These are phyloP conservation scores for Penicillium sp. DNA, from an alignment of 2,329 filamentous ascomycete species.

Conservation along the genomic window DNA sequence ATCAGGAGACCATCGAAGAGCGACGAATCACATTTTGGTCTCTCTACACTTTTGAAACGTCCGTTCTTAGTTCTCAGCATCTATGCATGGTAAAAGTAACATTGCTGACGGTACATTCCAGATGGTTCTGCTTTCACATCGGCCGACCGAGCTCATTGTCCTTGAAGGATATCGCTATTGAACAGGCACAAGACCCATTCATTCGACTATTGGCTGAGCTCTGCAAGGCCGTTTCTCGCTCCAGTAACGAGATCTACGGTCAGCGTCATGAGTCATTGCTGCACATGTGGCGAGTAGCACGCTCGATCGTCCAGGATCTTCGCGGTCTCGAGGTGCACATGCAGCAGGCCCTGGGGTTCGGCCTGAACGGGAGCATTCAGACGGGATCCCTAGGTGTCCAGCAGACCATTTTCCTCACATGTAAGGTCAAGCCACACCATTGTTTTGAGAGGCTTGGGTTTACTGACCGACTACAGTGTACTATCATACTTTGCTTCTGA, in stretches of 20 bases:
- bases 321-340: constrained; percentile 30
- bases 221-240: constrained; percentile 44
- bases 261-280: constrained; percentile 43
- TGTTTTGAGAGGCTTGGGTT: neutral
- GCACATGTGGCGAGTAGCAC: constrained; percentile 40
- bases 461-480: constrained; percentile 39
- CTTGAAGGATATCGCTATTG: constrained; percentile 40
- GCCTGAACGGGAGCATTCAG: constrained; percentile 40
- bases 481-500: constrained; percentile 46
- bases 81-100: no score
- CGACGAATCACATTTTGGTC: constrained; percentile 44
- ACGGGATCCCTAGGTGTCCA: constrained; percentile 42
- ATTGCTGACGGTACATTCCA: constrained; percentile 15
- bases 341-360: constrained; percentile 33
- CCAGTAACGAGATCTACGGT: constrained; percentile 45
- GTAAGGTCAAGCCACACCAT: constrained; percentile 29
- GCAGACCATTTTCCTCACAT: constrained; percentile 44
- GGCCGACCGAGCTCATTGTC: constrained; percentile 46
- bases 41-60: constrained; percentile 50
- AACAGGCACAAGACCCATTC: constrained; percentile 43
- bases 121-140: constrained; percentile 48
- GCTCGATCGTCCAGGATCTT: constrained; percentile 35
- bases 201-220: constrained; percentile 39
- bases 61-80: constrained; percentile 4
- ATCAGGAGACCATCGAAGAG: constrained; percentile 38